Base-by-base conservation (phyloP, 352 stramenopile genomes). In the Phytophthora macrochlamydospora region DNA sequence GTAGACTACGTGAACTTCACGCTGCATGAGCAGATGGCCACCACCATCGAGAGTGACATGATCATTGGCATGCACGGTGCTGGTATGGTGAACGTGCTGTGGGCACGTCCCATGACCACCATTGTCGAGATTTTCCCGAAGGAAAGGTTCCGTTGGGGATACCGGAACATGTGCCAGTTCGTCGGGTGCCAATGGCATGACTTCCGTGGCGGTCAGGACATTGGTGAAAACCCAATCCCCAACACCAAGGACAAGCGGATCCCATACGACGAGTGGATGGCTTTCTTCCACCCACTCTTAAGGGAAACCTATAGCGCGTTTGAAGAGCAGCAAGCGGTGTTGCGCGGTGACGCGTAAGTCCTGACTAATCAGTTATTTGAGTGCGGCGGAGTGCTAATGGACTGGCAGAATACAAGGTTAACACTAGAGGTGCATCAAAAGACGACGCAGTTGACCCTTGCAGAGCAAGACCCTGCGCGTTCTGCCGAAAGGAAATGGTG, bases 31-130 rank as follows among this genome's bases (percentile, higher is more conserved):
- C 83, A 93, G 56, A 93, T 93, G 73, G 48, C 59, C 5, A 46
- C 74, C 29, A 79, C 89, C 56, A 42, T 85, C 14, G 65, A 83
- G 7, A 92, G 83, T 44, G 83, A 91, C 59, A 67, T 92, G 1
- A 79, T 93, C 11, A 88, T 92, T 42, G 78, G 83, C 5, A 92
- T 93, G 85, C 85, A 93, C 52, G 85, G 85, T 42, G 83, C 85
- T 7, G 85, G 85, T 11, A 85, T 93, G 75, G 77, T 90, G 13
- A 93, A 92, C 57, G 67, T 89, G 2, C 32, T 88, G 11, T 93
- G 83, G 80, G 75, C 80, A 8, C 67, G 72, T 4, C 78, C 80
- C 0, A 44, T 67, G 48, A 88, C 78, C 14, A 48, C 78, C 9
- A 66, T 93, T 7, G 31, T 93, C 29, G 83, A 92, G 60, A 91